Base-by-base conservation (phyloP, 805 yeast genomes). In the Jamesozyma piceae region DNA sequence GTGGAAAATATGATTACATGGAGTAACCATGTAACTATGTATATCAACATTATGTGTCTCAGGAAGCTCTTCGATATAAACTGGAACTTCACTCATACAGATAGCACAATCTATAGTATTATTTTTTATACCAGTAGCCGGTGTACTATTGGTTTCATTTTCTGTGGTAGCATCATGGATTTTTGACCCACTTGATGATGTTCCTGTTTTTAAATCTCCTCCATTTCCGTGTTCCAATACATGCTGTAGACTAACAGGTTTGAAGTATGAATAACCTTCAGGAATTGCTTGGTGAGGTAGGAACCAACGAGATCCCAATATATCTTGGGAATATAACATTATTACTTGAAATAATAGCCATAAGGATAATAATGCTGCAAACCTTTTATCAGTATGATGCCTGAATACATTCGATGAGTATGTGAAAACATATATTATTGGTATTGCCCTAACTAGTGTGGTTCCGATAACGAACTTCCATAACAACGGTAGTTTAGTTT, bases 1-100 rank as follows among this genome's bases (percentile, higher is more conserved):
- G 57, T 89, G 97, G 73, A 88, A 90, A 9, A 87, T 77, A 60
- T 89, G 97, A 34, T 78, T 71, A 62, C 97, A 89, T 2, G 97
- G 97, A 0, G 97, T 86, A 3, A 87, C 76, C 92, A 84, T 82
- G 54, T 80, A 82, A 11, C 67, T 63, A 49, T 76, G 67, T 20
- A 44, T 27, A 38, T 57, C 62, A 19, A 78, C 78, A 3, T 49
- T 50, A 36, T 60, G 63, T 1, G 65, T 58, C 38, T 55, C 58
- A 26, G 56, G 50, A 4, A 55, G 42, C n/a, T 58, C 64, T 18
- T 57, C 58, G 2, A 58, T 54, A 37, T 56, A 52, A 2, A 61
- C 52, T 1, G 63, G 56, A n/a, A 86, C 74, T 10, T 76, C 75
- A 42, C 72, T 77, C 95, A 89, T 88, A 66, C 97, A 89, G 48